These are phyloP conservation scores for Anthostomella pinea DNA, from an alignment of 2,329 filamentous ascomycete species.

Conservation along the genomic window DNA sequence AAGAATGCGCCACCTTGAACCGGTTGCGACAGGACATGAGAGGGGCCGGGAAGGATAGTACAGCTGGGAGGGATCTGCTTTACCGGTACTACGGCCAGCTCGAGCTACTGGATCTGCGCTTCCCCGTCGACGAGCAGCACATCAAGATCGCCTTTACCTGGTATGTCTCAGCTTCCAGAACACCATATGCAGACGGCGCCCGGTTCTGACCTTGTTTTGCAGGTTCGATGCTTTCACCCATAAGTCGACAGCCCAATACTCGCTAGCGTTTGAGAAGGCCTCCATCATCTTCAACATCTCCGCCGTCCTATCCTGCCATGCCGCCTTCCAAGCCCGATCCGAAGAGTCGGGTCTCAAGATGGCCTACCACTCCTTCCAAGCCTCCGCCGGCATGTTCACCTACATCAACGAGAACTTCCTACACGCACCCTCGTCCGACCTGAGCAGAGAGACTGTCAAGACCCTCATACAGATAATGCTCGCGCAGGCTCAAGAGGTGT, in stretches of 20 bases:
- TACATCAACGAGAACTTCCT: slow-evolving; percentile 99
- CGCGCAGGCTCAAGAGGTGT: slow-evolving; percentile 95
- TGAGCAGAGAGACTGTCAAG: slow-evolving; percentile 94
- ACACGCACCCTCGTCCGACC: slow-evolving; percentile 92
- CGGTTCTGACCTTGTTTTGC: slow-evolving; percentile 17
- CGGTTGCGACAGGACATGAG: slow-evolving; percentile 96
- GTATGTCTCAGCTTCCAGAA: slow-evolving; percentile 56
- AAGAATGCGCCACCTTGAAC: slow-evolving; percentile 94
- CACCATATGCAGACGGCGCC: slow-evolving; percentile 4
- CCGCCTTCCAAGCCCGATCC: slow-evolving; percentile 84
- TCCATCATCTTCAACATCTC: slow-evolving; percentile 99
- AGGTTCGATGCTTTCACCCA: slow-evolving; percentile 99
- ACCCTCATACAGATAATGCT: slow-evolving; percentile 89
- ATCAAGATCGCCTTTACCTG: slow-evolving; percentile 99
- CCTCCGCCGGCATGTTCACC: slow-evolving; percentile 98
- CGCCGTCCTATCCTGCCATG: slow-evolving; percentile 92
- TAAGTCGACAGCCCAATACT: slow-evolving; percentile 95
- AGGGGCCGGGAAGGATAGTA: slow-evolving; percentile 94
- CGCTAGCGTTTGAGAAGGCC: slow-evolving; percentile 94
- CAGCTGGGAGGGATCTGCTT: slow-evolving; percentile 84
- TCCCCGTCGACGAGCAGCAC: slow-evolving; percentile 97
- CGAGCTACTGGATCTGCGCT: slow-evolving; percentile 88
- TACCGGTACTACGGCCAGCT: slow-evolving; percentile 98
- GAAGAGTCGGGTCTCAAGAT: slow-evolving; percentile 94
- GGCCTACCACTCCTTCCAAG: slow-evolving; percentile 97